Evolutionary conservation across 306 rosid genomes (phyloP), one percentile per base, ranked within the genome.

Genomic region (Glycine latifolia): DNA sequence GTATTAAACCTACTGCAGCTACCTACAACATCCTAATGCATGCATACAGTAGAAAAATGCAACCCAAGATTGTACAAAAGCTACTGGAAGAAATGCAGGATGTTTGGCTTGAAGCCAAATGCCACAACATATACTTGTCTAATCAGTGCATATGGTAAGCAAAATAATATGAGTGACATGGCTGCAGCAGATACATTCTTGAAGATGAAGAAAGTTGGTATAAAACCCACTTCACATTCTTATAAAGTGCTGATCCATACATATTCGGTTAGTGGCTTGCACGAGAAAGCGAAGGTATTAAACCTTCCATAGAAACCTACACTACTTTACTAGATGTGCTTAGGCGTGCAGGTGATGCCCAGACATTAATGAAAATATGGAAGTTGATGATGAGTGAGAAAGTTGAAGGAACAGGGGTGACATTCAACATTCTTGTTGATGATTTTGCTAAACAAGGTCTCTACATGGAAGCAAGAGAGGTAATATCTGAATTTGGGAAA

Each of bases 381-480:
- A 95, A 90, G 83, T 43, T 78, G 79, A 95, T 95, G 97, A 84
- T 77, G 59, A 83, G 80, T 1, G 88, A 90, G 76, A 93, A 93
- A 82, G 72, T 91, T 7, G 85, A 78, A 76, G 97, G 94, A 86
- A 92, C 93, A 5, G 82, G 65, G 39, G 85, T 91, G 14, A 93
- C 95, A 7, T 95, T 91, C 86, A 88, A 95, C 87, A 91, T 81
- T 73, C 93, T 95, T 74, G 76, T 93, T 0, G 97, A 95, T 73
- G 97, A 97, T 66, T 95, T 95, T 89, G 91, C 97, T 14, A 95
- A 95, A 81, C 95, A 92, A 83, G 99, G 99, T 75, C 92, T 72
- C 44, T 91, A 82, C 82, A 74, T 79, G 54, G 97, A 90, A 87
- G 99, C 97, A 47, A 88, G 97, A 86, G 95, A 89, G 8, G 94